These are phyloP conservation scores for Bryoerythrophyllum caledonicum DNA, from an alignment of 225 moss, liverwort and hornwort species.

Conservation along the genomic window DNA sequence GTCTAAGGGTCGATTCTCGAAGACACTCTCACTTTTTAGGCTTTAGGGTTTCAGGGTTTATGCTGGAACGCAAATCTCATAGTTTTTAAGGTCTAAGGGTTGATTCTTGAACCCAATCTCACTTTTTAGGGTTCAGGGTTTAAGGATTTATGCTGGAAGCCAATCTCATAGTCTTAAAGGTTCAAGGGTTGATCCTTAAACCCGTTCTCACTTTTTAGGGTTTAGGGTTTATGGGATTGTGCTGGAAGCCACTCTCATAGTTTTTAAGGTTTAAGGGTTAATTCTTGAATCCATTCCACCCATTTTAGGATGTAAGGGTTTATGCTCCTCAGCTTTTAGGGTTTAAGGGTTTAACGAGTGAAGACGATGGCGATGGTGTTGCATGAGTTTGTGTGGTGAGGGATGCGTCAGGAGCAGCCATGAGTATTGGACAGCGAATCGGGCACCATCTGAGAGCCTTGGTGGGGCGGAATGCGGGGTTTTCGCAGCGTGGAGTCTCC, in stretches of 20 bases:
- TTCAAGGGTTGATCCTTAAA: too few species aligned
- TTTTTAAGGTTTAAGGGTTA: too few species aligned
- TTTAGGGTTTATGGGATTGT: neutral
- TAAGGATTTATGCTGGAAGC: neutral
- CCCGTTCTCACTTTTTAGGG: neutral
- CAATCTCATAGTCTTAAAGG: too few species aligned
- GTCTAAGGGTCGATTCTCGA: too few species aligned
- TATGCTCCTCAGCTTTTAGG: neutral
- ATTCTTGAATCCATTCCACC: too few species aligned
- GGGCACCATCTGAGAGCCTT: conserved; percentile 32
- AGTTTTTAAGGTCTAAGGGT: too few species aligned
- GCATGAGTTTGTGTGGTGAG: conserved; percentile 19
- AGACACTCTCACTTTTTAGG: too few species aligned
- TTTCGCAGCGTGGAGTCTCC: conserved; percentile 35
- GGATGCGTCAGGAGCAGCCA: conserved; percentile 15
- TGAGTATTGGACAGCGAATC: conserved; percentile 40
- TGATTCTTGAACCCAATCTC: too few species aligned
- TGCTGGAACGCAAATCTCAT: too few species aligned
- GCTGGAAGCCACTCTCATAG: too few species aligned
- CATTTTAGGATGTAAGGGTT: too few species aligned
- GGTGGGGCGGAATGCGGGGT: conserved; percentile 20
- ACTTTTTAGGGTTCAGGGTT: neutral
- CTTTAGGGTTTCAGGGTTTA: too few species aligned
- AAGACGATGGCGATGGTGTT: conserved; percentile 13
- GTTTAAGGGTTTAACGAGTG: neutral